These are phyloP conservation scores for Basidiobolus heterosporus DNA, from an alignment of 371 early-diverging fungal genomes.

Conservation along the genomic window DNA sequence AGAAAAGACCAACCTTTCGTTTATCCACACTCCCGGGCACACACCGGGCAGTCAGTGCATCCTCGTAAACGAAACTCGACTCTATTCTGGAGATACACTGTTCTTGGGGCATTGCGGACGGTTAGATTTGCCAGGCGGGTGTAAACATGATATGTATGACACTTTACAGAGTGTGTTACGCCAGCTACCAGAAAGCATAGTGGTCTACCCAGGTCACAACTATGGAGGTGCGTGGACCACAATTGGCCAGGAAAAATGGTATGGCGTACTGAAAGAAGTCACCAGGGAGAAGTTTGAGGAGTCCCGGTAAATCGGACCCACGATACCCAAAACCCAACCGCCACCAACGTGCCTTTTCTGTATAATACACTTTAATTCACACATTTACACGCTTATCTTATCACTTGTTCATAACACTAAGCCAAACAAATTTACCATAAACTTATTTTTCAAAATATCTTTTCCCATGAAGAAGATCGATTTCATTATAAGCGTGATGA, in stretches of 20 bases:
- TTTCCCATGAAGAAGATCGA: no score
- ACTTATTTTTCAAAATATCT: no score
- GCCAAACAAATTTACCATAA: no score
- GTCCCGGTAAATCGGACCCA: no score
- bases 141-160: conserved; percentile 36
- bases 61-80: conserved; percentile 47
- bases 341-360: no score
- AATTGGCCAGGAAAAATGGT: conserved; percentile 35
- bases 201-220: conserved; percentile 74
- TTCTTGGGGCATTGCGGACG: conserved; percentile 63
- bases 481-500: no score
- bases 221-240: conserved; percentile 70
- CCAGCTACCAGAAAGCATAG: conserved; percentile 33
- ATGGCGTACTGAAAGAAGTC: no score
- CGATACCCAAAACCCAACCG: no score
- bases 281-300: no score
- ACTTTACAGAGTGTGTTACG: conserved; percentile 39
- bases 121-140: conserved; percentile 61
- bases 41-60: conserved; percentile 74
- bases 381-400: no score
- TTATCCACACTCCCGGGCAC: conserved; percentile 81
- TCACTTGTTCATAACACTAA: no score
- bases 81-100: conserved; percentile 73
- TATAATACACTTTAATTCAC: no score
- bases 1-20: conserved; percentile 26